Percentiles rank a stretch among this genome's conserved stretches.
phyloP scores from a whole-genome alignment of 306 rosid species.

The Trichosanthes cucumerina region DNA sequence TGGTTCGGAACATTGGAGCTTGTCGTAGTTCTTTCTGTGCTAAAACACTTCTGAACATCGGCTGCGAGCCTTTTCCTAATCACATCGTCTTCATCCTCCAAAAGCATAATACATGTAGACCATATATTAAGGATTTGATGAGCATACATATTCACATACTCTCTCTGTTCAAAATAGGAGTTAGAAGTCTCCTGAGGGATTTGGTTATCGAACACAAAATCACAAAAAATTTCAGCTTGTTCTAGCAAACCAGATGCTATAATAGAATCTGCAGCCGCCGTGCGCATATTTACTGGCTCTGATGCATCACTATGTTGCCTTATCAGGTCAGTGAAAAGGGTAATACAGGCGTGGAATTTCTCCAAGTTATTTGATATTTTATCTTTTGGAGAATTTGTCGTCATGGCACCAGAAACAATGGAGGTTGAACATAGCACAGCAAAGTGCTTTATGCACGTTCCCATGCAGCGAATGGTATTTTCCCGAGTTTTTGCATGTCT shows the following conservation, averaged over 20 bases:
- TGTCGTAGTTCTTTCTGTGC: constrained; percentile 27
- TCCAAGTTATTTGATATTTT: constrained; percentile 22
- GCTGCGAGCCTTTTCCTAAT: constrained; percentile 53
- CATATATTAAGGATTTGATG: constrained; percentile 56
- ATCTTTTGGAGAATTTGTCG: constrained; percentile 10
- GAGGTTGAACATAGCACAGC: constrained; percentile 34
- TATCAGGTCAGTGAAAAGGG: constrained; percentile 39
- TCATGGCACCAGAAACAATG: constrained; percentile 28
- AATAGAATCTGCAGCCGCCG: constrained; percentile 67
- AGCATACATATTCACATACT: constrained; percentile 52
- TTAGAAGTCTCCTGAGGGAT: constrained; percentile 23
- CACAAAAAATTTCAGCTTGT: constrained; percentile 50
- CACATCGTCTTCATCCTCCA: constrained; percentile 87
- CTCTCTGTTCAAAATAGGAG: constrained; percentile 29
- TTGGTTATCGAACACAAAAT: constrained; percentile 24
- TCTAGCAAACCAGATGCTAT: constrained; percentile 82
- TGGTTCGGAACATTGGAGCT: constrained; percentile 48
- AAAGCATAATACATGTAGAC: constrained; percentile 75
- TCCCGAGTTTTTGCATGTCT: constrained; percentile 76
- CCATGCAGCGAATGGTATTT: constrained; percentile 59
- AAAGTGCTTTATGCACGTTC: constrained; percentile 55
- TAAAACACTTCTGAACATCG: constrained; percentile 64
- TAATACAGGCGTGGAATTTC: constrained; percentile 36
- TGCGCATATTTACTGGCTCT: constrained; percentile 64
- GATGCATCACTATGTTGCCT: constrained; percentile 56